Evolutionary conservation across 1,284 basidiomycete species (phyloP), one percentile per base, ranked within the genome.

Genomic region (Fistulinella staudtii): DNA sequence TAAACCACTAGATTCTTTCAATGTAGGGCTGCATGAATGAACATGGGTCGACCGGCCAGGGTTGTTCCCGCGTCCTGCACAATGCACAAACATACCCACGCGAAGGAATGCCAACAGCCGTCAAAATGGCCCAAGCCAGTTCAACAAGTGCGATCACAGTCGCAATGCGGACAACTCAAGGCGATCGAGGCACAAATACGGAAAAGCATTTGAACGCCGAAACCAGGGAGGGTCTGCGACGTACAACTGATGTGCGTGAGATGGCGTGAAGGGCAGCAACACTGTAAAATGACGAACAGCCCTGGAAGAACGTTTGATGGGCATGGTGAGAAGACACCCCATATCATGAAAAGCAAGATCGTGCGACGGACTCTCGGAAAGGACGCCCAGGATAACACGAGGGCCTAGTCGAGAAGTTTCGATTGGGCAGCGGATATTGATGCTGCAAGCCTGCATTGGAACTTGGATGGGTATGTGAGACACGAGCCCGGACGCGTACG

Each of bases 141-240:
- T 34, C 39, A 44, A 38, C 44, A 39, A 25, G 41, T 27, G 37
- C 21, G 30, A 35, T 25, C 14, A 22, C 25, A 43, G 18, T 7
- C 4, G 28, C 47, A 58, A 57, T 18, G 56, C 39, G 55, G 50
- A 60, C 27, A 21, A 52, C 58, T 58, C 44, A 50, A 57, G 55
- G 55, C 42, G 21, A 36, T 18, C 28, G 27, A 39, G 20, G 21
- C 36, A 34, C 23, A 45, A 39, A 43, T 37, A 2, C 24, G 30
- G 46, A 39, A 39, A 22, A 29, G n/a, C 40, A 29, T 36, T 22
- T 30, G 36, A 31, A 39, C 43, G 37, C 36, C 29, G 43, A 30
- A 36, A 43, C 23, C 30, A 45, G 41, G 45, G 46, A 36, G 31
- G 36, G 24, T 31, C 37, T 38, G 55, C 10, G 35, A 39, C 25